Evolutionary conservation across 768 basidiomycete genomes (phyloP), one percentile per base, ranked within the genome.

Genomic region (Pisolithus marmoratus): DNA sequence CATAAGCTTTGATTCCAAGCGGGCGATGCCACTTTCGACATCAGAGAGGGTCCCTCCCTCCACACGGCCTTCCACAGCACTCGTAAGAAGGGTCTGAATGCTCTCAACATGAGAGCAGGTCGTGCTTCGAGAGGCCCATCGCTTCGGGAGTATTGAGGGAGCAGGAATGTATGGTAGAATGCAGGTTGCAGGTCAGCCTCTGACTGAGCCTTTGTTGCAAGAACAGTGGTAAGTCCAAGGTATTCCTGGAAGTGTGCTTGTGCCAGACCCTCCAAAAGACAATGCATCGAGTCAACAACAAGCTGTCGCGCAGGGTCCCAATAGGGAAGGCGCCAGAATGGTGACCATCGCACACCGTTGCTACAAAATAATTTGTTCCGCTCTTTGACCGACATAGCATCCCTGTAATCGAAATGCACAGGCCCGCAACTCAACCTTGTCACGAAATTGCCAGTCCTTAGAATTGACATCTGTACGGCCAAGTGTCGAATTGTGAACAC

Each of bases 401-500:
- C 17, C 17, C 22, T 23, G 5, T 24, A 43, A 11, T 23, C 11
- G 1, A 12, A n/a, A 8, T 11, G 42, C 23, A 23, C 11, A 43
- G 12, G 22, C 4, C 12, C 42, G 17, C 42, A 43, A 22, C 5
- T 23, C 17, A 14, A 23, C 17, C 42, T 43, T 43, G 9, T 43
- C 42, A 6, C 22, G 3, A n/a, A 41, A 19, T 5, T 51, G 2
- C 1, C 63, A 57, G 40, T 54, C 47, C 2, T 49, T n/a, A 49
- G 56, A 70, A 6, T n/a, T 11, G 37, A 61, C 50, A 2, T 61
- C 60, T 14, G 27, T 31, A 1, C 8, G 3, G 4, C 48, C 29
- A 9, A 56, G 45, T n/a, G 17, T 56, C 4, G 2, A 22, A 17
- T 49, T 56, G 24, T 65, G 58, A 15, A 49, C 59, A 41, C 63